phyloP scores from a whole-genome alignment of 768 basidiomycete genomes.

The Tulasnella sp. region DNA sequence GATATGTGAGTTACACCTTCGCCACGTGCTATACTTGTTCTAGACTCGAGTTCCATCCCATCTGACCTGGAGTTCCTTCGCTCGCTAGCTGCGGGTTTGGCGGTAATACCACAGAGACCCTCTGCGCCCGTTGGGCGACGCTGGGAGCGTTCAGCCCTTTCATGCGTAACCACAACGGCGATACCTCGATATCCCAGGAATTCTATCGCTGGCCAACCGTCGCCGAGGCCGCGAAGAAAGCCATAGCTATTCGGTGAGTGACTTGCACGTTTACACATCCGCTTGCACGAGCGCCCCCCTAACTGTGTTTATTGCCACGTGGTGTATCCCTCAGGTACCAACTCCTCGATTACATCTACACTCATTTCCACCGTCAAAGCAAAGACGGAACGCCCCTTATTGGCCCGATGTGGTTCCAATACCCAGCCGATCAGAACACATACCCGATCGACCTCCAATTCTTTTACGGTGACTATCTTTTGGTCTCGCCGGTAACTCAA shows the following conservation, averaged over 20 bases:
- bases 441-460: constrained; percentile 63
- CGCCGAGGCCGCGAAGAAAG: constrained; percentile 57
- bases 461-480: constrained; percentile 63
- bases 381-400: constrained; percentile 61
- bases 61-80: background rate
- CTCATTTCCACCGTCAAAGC: constrained; percentile 59
- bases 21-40: constrained; percentile 35
- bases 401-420: constrained; percentile 63
- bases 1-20: constrained; percentile 63
- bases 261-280: background rate
- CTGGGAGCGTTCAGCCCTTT: constrained; percentile 76
- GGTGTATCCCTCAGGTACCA: constrained; percentile 50
- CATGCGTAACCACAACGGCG: constrained; percentile 66
- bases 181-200: constrained; percentile 55
- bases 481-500: constrained; percentile 65
- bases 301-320: constrained; percentile 4
- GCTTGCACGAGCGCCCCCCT: background rate
- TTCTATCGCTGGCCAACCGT: constrained; percentile 63
- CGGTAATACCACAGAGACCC: constrained; percentile 58
- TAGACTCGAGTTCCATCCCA: background rate
- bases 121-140: constrained; percentile 74
- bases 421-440: constrained; percentile 58
- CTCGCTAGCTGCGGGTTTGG: constrained; percentile 31
- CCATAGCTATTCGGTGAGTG: constrained; percentile 56
- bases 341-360: constrained; percentile 67